Base-by-base conservation (phyloP, 176 grass and related monocot species). In the Oryza meridionalis region DNA sequence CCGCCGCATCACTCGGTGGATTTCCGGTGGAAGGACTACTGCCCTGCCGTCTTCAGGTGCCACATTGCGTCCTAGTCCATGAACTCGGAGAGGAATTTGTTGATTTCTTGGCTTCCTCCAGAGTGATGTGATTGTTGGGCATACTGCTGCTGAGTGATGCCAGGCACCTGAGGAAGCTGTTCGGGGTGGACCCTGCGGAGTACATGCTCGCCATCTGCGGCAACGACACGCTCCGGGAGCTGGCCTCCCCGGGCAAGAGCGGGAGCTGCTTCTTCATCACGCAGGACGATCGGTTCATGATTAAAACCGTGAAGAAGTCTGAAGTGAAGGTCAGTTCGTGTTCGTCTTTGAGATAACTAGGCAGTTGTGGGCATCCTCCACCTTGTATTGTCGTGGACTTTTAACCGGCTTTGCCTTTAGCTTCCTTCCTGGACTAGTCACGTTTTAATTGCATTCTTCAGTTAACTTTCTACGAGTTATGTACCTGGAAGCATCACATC, bases 161-260 rank as follows among this genome's bases (percentile, higher is more conserved):
- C 86, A 97, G 94, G 63, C 86, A 91, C 72, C 79, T 97, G 66
- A 90, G 94, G 72, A 94, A 83, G 79, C 79, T 94, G 76, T 97
- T 97, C 65, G 83, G 77, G 7, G 89, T 94, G 67, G 94, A 97
- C 87, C 89, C 91, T 32, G 94, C 91, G 45, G 94, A 97, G 75
- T 97, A 97, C 85, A 92, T 97, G 94, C 81, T 97, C 19, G 89
- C 94, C n/a, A 91, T 97, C 73, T 97, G 94, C 63, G 94, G 94
- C 31, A 86, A 67, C 84, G 87, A 90, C 86, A 86, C 81, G 17
- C 83, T 97, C 65, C 85, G 87, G 76, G 89, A 92, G 80, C 82
- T 97, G 33, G 92, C 91, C 1, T 97, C 94, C 2, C 94, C 91
- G 22, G 94, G 94, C 15, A 97, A 97, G 82, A 94, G 94, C 40